A percentile compares a stretch with the other conserved stretches of the same genome.
These are phyloP conservation scores for Backusella parvicylindrica DNA, from an alignment of 192 early-diverging fungal genomes.

Conservation along the genomic window DNA sequence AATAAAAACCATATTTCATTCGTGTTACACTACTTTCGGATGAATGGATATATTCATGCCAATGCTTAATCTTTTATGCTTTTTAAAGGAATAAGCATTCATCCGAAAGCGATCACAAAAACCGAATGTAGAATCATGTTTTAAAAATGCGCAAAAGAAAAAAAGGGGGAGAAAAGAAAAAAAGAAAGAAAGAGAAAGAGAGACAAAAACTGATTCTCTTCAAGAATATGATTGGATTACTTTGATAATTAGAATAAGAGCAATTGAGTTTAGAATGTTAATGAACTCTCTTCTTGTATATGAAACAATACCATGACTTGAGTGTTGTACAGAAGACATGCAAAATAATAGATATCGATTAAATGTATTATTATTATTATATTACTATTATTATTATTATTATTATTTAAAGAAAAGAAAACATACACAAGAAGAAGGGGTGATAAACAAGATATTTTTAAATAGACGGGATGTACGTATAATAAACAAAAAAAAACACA, in stretches of 20 bases:
- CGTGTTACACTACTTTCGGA: not conserved
- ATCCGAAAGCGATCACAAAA: not conserved
- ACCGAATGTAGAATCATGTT: not conserved
- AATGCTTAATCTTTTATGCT: too few species aligned
- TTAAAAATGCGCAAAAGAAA: not conserved
- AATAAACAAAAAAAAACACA: too few species aligned
- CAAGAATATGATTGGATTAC: not conserved
- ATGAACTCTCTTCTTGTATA: not conserved
- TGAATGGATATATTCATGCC: not conserved
- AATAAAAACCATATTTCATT: too few species aligned
- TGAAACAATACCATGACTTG: not conserved
- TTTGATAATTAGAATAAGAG: not conserved
- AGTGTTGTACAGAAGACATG: not conserved
- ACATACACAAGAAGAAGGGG: not conserved
- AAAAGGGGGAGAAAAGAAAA: not conserved
- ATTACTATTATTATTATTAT: not conserved
- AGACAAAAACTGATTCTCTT: not conserved
- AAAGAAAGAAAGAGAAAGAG: not conserved
- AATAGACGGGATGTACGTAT: not conserved
- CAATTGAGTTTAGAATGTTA: not conserved
- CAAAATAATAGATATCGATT: not conserved
- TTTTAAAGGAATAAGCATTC: not conserved
- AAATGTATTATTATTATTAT: not conserved
- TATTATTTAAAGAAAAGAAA: not conserved
- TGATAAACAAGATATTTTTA: not conserved